These are phyloP conservation scores for Paramyrothecium sp. DNA, from an alignment of 2,329 filamentous ascomycete genomes.

Conservation along the genomic window DNA sequence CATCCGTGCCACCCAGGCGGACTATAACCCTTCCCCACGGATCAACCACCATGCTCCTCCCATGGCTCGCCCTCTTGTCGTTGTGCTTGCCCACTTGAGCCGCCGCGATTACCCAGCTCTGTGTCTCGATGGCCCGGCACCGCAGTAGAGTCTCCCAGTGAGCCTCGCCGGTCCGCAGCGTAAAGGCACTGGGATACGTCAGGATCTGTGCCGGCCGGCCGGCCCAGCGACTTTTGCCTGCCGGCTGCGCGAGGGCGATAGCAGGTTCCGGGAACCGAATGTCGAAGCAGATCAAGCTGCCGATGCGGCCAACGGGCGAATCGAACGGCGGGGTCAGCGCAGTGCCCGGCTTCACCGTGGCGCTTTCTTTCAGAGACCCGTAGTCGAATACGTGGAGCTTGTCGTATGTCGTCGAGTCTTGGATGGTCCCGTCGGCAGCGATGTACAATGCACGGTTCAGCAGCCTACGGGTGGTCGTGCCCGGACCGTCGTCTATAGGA, in stretches of 20 bases:
- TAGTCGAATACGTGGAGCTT: constrained; percentile 91
- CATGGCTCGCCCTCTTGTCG: constrained; percentile 76
- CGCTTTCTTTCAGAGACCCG: constrained; percentile 45
- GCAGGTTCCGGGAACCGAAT: constrained; percentile 78
- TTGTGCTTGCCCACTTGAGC: constrained; percentile 76
- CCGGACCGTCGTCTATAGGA: constrained; percentile 37
- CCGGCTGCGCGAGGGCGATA: constrained; percentile 57
- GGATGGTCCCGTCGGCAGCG: constrained; percentile 38
- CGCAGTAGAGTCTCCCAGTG: constrained; percentile 84
- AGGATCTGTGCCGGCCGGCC: constrained; percentile 64
- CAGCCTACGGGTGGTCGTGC: constrained; percentile 26
- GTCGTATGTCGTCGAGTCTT: constrained; percentile 60
- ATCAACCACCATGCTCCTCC: constrained; percentile 79
- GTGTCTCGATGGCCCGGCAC: constrained; percentile 82
- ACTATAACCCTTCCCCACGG: constrained; percentile 80
- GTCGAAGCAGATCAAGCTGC: constrained; percentile 87
- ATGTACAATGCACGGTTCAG: constrained; percentile 56
- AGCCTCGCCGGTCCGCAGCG: constrained; percentile 76
- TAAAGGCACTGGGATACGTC: constrained; percentile 89
- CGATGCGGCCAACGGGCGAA: constrained; percentile 73
- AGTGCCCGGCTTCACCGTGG: constrained; percentile 66
- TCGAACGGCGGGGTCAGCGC: constrained; percentile 67
- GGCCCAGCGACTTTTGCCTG: constrained; percentile 25
- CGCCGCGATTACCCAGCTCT: constrained; percentile 83
- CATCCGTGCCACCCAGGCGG: constrained; percentile 57